Base-by-base conservation (phyloP, 306 rosid genomes). In the Purshia tridentata region DNA sequence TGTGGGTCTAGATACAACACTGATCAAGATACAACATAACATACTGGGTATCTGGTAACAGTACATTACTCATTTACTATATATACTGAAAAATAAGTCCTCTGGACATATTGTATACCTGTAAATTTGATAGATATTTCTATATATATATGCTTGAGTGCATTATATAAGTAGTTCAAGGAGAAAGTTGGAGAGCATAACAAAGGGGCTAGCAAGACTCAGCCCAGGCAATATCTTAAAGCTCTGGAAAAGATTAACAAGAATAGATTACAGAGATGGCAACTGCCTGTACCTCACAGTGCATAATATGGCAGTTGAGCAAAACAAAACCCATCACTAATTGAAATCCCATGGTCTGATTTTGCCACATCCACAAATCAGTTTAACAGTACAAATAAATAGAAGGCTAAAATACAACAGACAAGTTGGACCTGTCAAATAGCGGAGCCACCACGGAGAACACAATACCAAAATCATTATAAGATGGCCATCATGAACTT, bases 361-460 rank as follows among this genome's bases (percentile, higher is more conserved):
- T 78, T 72, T 68, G 49, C 72, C 57, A 62, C 73, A 79, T 81
- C 76, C 89, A 75, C 76, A 65, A 44, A 78, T 79, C 66, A 70
- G 86, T 84, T 75, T 44, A 44, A 69, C 66, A 50, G 81, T 79
- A 67, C 81, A 79, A 51, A 81, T 73, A 77, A 77, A 83, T 81
- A 57, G 46, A 53, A 48, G 42, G 77, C 63, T 45, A 50, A 67
- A 65, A 73, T 80, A 80, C 78, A 81, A 55, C 29, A 77, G 76
- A 79, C 22, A 78, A 51, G 47, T 50, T 23, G 29, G 70, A 74
- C 76, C 69, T 13, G 67, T 56, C 68, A 44, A 64, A 58, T 46
- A 20, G 45, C 9, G 60, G 48, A 51, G 76, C 76, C 70, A 50
- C 76, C 61, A 37, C 52, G 22, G 9, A 2, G 54, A 55, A 2